These are phyloP conservation scores for Sporothrix mexicana DNA, from an alignment of 2,329 filamentous ascomycete species.

Conservation along the genomic window DNA sequence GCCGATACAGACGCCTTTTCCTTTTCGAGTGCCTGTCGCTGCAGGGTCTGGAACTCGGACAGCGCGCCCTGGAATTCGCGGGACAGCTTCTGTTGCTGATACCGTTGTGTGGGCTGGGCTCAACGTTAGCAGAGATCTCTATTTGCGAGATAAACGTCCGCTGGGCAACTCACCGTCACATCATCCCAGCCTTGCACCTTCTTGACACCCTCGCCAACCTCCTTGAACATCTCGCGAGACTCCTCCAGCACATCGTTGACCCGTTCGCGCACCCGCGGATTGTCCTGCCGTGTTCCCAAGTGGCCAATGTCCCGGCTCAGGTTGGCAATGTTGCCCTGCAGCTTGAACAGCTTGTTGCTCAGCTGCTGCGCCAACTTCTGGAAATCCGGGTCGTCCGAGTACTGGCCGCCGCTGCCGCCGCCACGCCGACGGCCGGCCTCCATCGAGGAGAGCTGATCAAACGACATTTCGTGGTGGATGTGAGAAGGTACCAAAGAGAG, in stretches of 20 bases:
- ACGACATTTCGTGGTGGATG: slow-evolving; percentile 71
- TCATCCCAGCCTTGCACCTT: slow-evolving; percentile 87
- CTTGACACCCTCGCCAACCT: slow-evolving; percentile 92
- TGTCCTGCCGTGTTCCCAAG: slow-evolving; percentile 89
- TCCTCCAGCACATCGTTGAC: slow-evolving; percentile 88
- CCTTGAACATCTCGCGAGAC: slow-evolving; percentile 84
- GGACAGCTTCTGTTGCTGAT: slow-evolving; percentile 92
- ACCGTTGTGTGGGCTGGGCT: slow-evolving; percentile 85
- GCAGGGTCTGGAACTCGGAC: slow-evolving; percentile 90
- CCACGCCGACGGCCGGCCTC: slow-evolving; percentile 69
- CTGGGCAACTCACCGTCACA: slow-evolving; percentile 66
- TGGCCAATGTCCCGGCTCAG: slow-evolving; percentile 83
- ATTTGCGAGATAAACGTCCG: neutral
- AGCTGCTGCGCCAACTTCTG: slow-evolving; percentile 79
- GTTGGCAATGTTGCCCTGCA: slow-evolving; percentile 86
- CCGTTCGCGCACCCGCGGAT: slow-evolving; percentile 85
- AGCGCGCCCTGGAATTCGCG: slow-evolving; percentile 90
- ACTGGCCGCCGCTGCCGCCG: slow-evolving; percentile 70
- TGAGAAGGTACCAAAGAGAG: neutral
- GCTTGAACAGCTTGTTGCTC: slow-evolving; percentile 85
- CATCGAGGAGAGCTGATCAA: slow-evolving; percentile 82
- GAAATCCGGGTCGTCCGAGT: slow-evolving; percentile 93
- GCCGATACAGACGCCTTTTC: slow-evolving; percentile 85
- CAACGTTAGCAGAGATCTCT: neutral
- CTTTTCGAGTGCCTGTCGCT: slow-evolving; percentile 88